A percentile compares a stretch with the other conserved stretches of the same genome.
These are phyloP conservation scores for Colletotrichum cereale DNA, from an alignment of 2,329 filamentous ascomycete genomes.

Conservation along the genomic window DNA sequence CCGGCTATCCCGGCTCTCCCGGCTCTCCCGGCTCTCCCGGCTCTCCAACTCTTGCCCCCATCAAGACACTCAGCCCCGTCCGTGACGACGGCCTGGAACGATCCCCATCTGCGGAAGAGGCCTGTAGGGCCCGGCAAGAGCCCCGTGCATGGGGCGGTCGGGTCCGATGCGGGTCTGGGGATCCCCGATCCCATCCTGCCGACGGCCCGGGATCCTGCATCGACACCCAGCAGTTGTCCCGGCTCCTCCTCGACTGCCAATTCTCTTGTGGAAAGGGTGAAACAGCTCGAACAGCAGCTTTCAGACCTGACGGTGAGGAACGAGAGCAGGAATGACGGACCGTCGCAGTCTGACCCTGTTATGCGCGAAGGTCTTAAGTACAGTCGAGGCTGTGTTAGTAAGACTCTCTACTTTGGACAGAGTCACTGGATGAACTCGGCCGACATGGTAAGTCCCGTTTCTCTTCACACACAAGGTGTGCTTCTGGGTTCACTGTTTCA, in stretches of 20 bases:
- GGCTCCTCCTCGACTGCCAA: constrained; percentile 44
- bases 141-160: background rate
- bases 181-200: constrained; percentile 19
- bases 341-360: background rate
- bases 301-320: constrained; percentile 18
- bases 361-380: constrained; percentile 27
- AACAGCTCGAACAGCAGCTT: constrained; percentile 59
- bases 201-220: constrained; percentile 29
- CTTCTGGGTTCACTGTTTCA: background rate
- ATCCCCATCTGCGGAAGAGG: too few species aligned
- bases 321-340: background rate
- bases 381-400: constrained; percentile 52
- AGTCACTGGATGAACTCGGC: constrained; percentile 65
- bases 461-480: background rate
- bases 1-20: too few species aligned
- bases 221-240: constrained; percentile 41
- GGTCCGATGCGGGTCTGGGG: background rate
- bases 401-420: constrained; percentile 60
- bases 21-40: background rate
- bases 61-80: background rate
- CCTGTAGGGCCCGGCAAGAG: background rate
- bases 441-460: constrained; percentile 52
- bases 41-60: constrained; percentile 16
- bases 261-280: constrained; percentile 53
- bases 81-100: too few species aligned